Evolutionary conservation across 179 eudicot species (phyloP).

Genomic region (Heliamphora pulchella): DNA sequence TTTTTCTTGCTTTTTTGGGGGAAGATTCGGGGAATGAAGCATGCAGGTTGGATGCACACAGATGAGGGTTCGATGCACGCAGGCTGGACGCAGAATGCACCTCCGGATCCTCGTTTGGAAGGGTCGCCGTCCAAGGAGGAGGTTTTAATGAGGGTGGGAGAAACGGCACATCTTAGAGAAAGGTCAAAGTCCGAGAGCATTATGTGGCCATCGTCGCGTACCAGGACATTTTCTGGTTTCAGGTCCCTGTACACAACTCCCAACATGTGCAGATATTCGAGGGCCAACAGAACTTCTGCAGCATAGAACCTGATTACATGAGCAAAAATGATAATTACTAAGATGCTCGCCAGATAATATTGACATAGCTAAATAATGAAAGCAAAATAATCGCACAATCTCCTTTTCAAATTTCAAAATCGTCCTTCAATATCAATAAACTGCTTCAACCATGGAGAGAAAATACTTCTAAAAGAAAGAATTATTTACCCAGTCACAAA

Average conservation of each 20-base stretch:
- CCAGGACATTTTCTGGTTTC: constrained; percentile 64
- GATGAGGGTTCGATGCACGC: constrained; percentile 50
- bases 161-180: constrained; percentile 44
- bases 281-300: constrained; percentile 63
- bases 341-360: neutral
- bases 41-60: constrained; percentile 55
- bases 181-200: no score
- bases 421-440: neutral
- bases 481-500: neutral
- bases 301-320: constrained; percentile 48
- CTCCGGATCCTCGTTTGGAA: constrained; percentile 19
- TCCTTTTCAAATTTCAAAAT: neutral
- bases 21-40: constrained; percentile 57
- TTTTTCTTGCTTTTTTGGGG: constrained; percentile 64
- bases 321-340: neutral
- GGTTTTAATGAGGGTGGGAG: constrained; percentile 49
- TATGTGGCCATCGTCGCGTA: constrained; percentile 39
- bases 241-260: constrained; percentile 22
- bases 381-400: neutral
- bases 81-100: constrained; percentile 44
- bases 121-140: constrained; percentile 27
- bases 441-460: neutral
- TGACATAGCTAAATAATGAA: neutral
- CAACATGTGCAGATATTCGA: constrained; percentile 65
- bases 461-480: neutral